A percentile compares a stretch with the other conserved stretches of the same genome.
phyloP scores from a whole-genome alignment of 2,329 filamentous ascomycete species.

The Scedosporium apiospermum region DNA sequence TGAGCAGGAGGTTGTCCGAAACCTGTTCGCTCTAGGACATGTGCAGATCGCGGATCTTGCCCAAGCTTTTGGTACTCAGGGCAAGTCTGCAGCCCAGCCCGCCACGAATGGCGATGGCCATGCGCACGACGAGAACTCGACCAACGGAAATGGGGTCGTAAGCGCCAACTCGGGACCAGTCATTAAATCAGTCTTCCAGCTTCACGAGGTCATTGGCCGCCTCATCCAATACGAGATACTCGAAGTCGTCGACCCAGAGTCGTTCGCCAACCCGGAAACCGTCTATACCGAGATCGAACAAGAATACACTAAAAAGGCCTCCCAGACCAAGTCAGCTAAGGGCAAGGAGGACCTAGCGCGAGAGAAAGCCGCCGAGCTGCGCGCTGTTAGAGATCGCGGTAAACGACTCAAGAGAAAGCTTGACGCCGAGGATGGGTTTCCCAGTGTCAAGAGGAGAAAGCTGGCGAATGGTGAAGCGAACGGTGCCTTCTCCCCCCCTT shows the following conservation, averaged over 20 bases:
- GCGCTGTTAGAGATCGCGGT: conserved; percentile 42
- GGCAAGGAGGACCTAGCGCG: conserved; percentile 53
- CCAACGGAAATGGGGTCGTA: conserved; percentile 26
- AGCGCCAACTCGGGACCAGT: conserved; percentile 18
- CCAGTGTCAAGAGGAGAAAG: conserved; percentile 42
- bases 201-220: conserved; percentile 41
- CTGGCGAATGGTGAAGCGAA: conserved; percentile 35
- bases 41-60: conserved; percentile 60
- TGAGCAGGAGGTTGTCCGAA: conserved; percentile 65
- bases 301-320: conserved; percentile 42
- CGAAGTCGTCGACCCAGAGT: conserved; percentile 48
- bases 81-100: neutral
- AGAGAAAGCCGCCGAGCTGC: conserved; percentile 44
- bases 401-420: conserved; percentile 42
- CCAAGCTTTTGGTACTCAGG: conserved; percentile 45
- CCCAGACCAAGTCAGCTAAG: conserved; percentile 41
- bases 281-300: conserved; percentile 52
- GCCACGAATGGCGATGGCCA: conserved; percentile 19
- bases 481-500: conserved; percentile 22
- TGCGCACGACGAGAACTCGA: conserved; percentile 10
- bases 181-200: conserved; percentile 35
- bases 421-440: conserved; percentile 26
- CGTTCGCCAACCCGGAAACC: conserved; percentile 53
- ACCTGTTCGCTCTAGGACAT: conserved; percentile 68
- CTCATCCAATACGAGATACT: conserved; percentile 58